Evolutionary conservation across 177 flowering plant species (phyloP), one percentile per base, ranked within the genome.

Genomic region (Vitis hybrid): DNA sequence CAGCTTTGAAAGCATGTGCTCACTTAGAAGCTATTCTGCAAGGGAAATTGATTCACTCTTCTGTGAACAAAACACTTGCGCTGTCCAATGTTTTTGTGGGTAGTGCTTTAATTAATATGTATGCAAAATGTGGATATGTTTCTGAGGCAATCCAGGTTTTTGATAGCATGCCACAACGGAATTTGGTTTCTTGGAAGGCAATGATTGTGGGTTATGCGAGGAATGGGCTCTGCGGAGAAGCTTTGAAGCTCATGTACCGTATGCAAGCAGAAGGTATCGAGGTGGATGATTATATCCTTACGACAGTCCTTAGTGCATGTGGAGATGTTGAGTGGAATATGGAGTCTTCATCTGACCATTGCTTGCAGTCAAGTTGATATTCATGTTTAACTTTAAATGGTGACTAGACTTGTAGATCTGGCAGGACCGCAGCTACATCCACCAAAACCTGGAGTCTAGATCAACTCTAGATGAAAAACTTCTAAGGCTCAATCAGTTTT

Each of bases 1-100:
- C 96, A 17, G 93, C 87, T 61, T 55, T 93, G 71, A 93, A 90
- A 80, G 98, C 98, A 5, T 93, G 96, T 76, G 86, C 96, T 1
- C 85, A 84, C 13, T 66, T 81, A 30, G 91, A 84, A 78, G 80
- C 81, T 53, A 64, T 86, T 58, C 57, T 62, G 72, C 87, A 80
- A 53, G 98, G 98, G 57, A 86, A 80, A 78, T 74, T 74, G 71
- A 80, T 93, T 12, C 98, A 91, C 75, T 86, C 91, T 24, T 80
- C 82, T 41, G 81, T 86, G 21, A 90, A 83, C 70, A 93, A 93
- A 74, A 78, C 78, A 18, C 71, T 74, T 63, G 76, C 83, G 41
- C 71, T 82, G 60, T 82, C 86, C 15, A 88, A 91, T 78, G 88
- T 91, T n/a, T 87, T 79, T 76, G 98, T 93, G 24, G 88, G 91